phyloP scores from a whole-genome alignment of 2,329 filamentous ascomycete species.

The Uncinocarpus reesii region DNA sequence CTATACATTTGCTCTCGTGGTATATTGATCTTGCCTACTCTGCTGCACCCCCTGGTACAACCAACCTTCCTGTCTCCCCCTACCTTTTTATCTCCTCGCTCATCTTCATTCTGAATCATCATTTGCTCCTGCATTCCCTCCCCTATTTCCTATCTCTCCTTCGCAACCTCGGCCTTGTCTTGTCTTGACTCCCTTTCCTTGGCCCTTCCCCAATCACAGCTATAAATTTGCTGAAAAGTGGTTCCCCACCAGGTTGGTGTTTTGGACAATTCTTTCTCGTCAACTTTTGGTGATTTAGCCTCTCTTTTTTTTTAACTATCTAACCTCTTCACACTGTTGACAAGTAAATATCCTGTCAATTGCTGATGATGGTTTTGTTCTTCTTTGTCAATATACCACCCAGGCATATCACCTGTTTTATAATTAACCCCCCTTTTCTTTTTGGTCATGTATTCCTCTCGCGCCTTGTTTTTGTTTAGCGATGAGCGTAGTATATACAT shows the following conservation, averaged over 20 bases:
- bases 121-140: not conserved
- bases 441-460: not conserved
- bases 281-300: too few species aligned
- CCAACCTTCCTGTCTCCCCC: not conserved
- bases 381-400: not conserved
- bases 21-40: not conserved
- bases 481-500: conserved; percentile 3
- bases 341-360: not conserved
- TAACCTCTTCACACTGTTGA: not conserved
- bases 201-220: not conserved
- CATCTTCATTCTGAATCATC: too few species aligned
- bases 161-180: not conserved
- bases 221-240: not conserved
- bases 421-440: not conserved
- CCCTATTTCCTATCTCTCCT: not conserved
- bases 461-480: not conserved
- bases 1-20: not conserved
- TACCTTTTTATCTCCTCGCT: not conserved
- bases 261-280: too few species aligned
- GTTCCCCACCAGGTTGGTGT: not conserved
- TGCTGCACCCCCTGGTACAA: not conserved
- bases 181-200: not conserved
- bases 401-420: not conserved
- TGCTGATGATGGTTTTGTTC: not conserved
- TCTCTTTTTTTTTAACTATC: not conserved